Base-by-base conservation (phyloP, 441 rosid species). In the Codiaeum variegatum region DNA sequence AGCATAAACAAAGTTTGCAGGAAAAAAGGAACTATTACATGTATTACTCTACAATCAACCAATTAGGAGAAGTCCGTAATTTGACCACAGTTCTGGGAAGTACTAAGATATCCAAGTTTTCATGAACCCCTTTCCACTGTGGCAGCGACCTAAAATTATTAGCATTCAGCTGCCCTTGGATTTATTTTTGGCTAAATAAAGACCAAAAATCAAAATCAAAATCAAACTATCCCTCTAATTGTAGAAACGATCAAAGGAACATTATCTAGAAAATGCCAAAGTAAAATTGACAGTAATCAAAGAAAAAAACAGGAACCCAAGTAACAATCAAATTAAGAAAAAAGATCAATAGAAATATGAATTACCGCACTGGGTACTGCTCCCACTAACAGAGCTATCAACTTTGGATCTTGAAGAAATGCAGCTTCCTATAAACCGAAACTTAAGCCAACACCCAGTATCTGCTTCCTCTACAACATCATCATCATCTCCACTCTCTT, bases 351-450 rank as follows among this genome's bases (percentile, higher is more conserved):
- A 69, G 67, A 69, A 40, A 23, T 36, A 51, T 31, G 11, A 58
- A 55, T 85, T 90, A 94, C 99, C 96, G 71, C 64, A 87, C 78
- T 78, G 85, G 19, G 90, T 75, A 73, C 84, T 85, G 69, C 90
- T 83, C 77, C 87, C 88, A 75, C 91, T 85, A 68, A 82, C 81
- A 81, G 99, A 91, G 80, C 81, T 91, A 82, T 92, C 99, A 70
- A 92, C 96, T 80, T 94, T 92, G 86, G 99, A 82, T 83, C 93
- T 90, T 69, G 99, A 88, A 88, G 96, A 83, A 80, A 87, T 86
- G 86, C 97, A 90, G 87, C 93, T 84, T 51, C 90, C 84, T 54
- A 90, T 82, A 76, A 90, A 85, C 86, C 92, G 81, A 67, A 87
- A 84, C 85, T 82, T 91, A 78, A 85, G 64, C 99, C 99, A 94